phyloP scores from a whole-genome alignment of 2,329 filamentous ascomycete species.

The Gaeumannomyces sp. region DNA sequence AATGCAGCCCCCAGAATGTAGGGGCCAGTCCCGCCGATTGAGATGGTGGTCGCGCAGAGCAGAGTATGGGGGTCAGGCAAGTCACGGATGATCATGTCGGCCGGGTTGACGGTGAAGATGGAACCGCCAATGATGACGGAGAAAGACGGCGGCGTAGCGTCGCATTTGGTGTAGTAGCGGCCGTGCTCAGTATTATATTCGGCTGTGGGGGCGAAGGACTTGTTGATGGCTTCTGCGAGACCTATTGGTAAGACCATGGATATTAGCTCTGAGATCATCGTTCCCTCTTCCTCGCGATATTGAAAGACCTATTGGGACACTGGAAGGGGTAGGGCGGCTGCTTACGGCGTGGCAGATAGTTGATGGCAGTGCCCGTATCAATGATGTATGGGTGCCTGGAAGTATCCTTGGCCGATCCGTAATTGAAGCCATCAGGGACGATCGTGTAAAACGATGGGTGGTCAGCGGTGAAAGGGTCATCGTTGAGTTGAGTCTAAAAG shows the following conservation, averaged over 20 bases:
- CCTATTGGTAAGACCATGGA: conserved; percentile 21
- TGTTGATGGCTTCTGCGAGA: conserved; percentile 42
- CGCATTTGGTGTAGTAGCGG: conserved; percentile 42
- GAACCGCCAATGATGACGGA: conserved; percentile 37
- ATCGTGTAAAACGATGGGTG: conserved; percentile 48
- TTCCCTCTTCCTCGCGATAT: not conserved
- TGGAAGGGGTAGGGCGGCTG: conserved; percentile 8
- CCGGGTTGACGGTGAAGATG: conserved; percentile 41
- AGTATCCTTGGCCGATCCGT: conserved; percentile 33
- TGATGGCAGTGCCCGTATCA: conserved; percentile 46
- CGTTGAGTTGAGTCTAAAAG: conserved; percentile 36
- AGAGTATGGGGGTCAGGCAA: conserved; percentile 37
- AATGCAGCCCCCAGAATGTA: conserved; percentile 46
- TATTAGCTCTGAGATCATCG: not conserved
- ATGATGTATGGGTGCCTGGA: conserved; percentile 43
- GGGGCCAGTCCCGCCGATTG: conserved; percentile 37
- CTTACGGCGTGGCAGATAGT: conserved; percentile 43
- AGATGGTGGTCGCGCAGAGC: conserved; percentile 41
- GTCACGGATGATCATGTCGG: conserved; percentile 40
- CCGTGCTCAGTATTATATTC: conserved; percentile 41
- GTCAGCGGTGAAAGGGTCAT: conserved; percentile 30
- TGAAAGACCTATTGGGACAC: not conserved
- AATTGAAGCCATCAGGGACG: conserved; percentile 41
- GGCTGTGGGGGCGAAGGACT: conserved; percentile 39
- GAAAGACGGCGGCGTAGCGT: conserved; percentile 38